Base-by-base conservation (phyloP, 768 basidiomycete genomes). In the Auricularia sp. region DNA sequence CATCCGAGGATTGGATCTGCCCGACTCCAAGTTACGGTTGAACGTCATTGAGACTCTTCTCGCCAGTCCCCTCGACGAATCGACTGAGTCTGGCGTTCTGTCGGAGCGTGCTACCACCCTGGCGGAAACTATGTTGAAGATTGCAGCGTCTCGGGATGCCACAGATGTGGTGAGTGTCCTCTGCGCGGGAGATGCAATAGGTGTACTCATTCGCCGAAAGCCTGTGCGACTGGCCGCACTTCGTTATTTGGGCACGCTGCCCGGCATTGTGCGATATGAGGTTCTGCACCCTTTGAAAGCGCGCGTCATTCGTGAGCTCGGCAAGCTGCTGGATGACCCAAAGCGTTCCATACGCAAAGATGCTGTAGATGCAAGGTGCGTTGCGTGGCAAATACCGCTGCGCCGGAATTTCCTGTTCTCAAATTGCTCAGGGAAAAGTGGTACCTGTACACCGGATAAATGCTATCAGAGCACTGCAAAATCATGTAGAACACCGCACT, bases 271-370 rank as follows among this genome's bases (percentile, higher is more conserved):
- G 61, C 85, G 89, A 39, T 96, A 93, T 72, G 87, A 91, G 67
- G 77, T 88, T 12, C 79, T 99, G 44, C 93, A 96, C 71, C 87
- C 90, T 1, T 81, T 84, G 70, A 98, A 93, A 74, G 65, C 83
- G 2, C 76, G 71, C 0, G 89, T 97, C 29, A 73, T 98, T 61
- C 85, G 85, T 43, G 86, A 88, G 66, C 79, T 99, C 34, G 87
- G 82, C 0, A 84, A 81, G 66, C 84, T 82, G 3, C 74, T 98
- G 59, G 97, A 98, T 72, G 97, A 98, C 76, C 91, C 91, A n/a
- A 89, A 87, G 72, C 79, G 90, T 65, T 75, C 76, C 2, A 94
- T 99, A 7, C 80, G 97, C 62, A 87, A 84, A 69, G 91, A 90
- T 70, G 96, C 94, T 1, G 97, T 98, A 2, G 87, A 93, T 68